Evolutionary conservation across 1,284 basidiomycete genomes (phyloP), one percentile per base, ranked within the genome.

Genomic region (Ceratobasidium sp.): DNA sequence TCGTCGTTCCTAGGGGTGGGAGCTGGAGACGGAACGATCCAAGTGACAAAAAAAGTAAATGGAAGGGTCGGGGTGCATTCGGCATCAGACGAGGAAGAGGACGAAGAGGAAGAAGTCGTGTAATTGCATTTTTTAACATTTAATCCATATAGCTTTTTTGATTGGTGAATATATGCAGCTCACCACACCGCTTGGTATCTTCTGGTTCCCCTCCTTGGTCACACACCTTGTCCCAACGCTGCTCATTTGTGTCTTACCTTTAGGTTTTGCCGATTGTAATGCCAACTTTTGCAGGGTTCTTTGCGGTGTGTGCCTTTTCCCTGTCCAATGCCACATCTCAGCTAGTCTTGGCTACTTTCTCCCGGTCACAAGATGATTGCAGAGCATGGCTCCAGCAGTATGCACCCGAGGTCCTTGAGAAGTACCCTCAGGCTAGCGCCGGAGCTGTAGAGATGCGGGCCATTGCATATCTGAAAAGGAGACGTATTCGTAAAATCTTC

Each of bases 51-150:
- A 62, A 73, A 73, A 29, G 22, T 73, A 9, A 62, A 73, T 31
- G 71, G 71, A 24, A 37, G 63, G 22, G 48, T 73, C 0, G 71
- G 71, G 9, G 71, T 73, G 24, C 71, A 73, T 37, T 73, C 71
- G 7, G 71, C 71, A 31, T 73, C 71, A 27, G 71, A 73, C 37
- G 71, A 63, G 6, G 68, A 69, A 31, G 56, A 73, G 37, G 59
- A 73, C 13, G 71, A 73, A 27, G 56, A 59, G 39, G 71, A 59
- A 37, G 71, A 49, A 29, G 31, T 62, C 43, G 59, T 63, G 59
- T 68, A 41, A 39, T 39, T 29, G 11, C 8, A 59, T 22, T 34
- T 19, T 59, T 34, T 39, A 22, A 61, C 22, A 24, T 51, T 51
- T 51, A 24, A 51, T 51, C 48, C 22, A 51, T 51, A 61, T 43